Conservation (phyloP, 352 stramenopile species). For the Pythium phragmiticola region DNA sequence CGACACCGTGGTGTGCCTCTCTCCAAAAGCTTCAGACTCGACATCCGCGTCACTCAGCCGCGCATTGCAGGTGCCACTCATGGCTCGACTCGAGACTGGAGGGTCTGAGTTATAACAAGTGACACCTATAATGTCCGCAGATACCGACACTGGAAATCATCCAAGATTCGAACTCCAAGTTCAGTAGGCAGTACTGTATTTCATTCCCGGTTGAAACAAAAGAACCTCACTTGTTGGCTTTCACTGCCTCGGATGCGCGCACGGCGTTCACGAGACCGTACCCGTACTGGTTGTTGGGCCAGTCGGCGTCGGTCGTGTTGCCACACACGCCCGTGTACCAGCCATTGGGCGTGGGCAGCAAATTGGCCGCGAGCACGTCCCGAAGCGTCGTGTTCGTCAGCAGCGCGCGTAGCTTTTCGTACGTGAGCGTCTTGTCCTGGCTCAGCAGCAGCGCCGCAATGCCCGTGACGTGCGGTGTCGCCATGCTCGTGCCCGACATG, state of each 20-base stretch:
- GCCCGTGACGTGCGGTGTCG: constrained; percentile 29
- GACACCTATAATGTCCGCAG: too few relatives aligned
- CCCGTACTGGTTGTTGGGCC: constrained; percentile 32
- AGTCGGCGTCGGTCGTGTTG: constrained; percentile 27
- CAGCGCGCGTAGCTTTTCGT: constrained; percentile 13
- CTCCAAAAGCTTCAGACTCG: too few relatives aligned
- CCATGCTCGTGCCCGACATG: constrained; percentile 34
- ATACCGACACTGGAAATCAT: too few relatives aligned
- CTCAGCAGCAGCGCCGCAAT: constrained; percentile 29
- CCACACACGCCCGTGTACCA: constrained; percentile 25
- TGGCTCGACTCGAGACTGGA: too few relatives aligned
- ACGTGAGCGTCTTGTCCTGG: constrained; percentile 13
- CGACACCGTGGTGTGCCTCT: too few relatives aligned
- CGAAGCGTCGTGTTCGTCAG: constrained; percentile 13
- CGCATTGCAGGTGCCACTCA: too few relatives aligned
- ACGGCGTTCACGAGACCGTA: constrained; percentile 18
- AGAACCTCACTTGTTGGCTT: neutral
- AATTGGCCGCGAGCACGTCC: constrained; percentile 14
- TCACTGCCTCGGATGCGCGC: constrained; percentile 9
- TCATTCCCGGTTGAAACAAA: too few relatives aligned
- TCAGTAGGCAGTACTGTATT: too few relatives aligned
- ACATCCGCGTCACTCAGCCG: too few relatives aligned
- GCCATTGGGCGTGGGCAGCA: constrained; percentile 14
- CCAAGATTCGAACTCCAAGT: too few relatives aligned
- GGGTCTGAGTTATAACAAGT: too few relatives aligned